Percentiles rank a stretch among this genome's conserved stretches.
phyloP scores from a whole-genome alignment of 805 yeast species.

The Torulaspora maleeae region DNA sequence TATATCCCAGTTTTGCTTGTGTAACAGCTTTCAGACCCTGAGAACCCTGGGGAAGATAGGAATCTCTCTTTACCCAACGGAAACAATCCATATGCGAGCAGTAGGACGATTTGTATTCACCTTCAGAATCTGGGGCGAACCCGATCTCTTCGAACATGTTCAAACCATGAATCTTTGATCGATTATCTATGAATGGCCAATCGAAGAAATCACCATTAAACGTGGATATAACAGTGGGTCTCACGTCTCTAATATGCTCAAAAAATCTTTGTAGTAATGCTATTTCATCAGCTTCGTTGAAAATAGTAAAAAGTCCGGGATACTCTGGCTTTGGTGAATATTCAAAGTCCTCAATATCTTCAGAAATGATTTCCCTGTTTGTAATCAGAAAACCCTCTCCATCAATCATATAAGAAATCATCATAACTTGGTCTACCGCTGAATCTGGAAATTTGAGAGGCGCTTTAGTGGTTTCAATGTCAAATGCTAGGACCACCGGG shows the following conservation, averaged over 20 bases:
- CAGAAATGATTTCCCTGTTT: conserved; percentile 87
- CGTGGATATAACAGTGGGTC: conserved; percentile 96
- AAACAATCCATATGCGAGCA: conserved; percentile 97
- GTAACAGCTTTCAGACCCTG: conserved; percentile 98
- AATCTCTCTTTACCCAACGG: conserved; percentile 97
- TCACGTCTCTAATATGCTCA: conserved; percentile 81
- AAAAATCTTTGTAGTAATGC: conserved; percentile 71
- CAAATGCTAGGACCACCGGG: conserved; percentile 94
- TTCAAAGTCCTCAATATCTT: conserved; percentile 94
- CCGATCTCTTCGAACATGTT: conserved; percentile 93
- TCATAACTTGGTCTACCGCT: conserved; percentile 87
- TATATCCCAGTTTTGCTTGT: conserved; percentile 89
- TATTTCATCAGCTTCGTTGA: conserved; percentile 84
- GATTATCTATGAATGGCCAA: conserved; percentile 95
- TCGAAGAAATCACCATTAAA: conserved; percentile 98
- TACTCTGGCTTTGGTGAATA: conserved; percentile 97
- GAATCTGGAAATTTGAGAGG: conserved; percentile 96
- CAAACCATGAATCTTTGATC: conserved; percentile 78
- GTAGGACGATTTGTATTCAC: conserved; percentile 85
- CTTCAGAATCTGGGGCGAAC: conserved; percentile 81
- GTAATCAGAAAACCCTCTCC: conserved; percentile 95
- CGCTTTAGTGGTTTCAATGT: conserved; percentile 95
- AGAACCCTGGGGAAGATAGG: conserved; percentile 95
- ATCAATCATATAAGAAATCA: conserved; percentile 99
- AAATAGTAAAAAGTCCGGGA: conserved; percentile 82